Base-by-base conservation (phyloP, 208 protist species). In the Acanthamoeba royreba region DNA sequence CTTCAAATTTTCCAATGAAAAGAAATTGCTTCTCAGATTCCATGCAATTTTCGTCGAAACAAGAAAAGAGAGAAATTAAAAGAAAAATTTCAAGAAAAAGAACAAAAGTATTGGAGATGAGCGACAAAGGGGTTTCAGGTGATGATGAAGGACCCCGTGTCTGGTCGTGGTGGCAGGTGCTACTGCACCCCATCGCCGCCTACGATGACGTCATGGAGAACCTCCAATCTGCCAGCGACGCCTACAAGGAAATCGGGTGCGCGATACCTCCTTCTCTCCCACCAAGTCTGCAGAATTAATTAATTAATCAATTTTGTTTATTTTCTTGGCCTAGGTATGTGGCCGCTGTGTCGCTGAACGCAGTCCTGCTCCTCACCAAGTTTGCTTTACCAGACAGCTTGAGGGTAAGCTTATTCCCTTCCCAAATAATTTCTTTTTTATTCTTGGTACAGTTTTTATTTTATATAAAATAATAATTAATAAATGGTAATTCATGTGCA, bases 191-290 rank as follows among this genome's bases (percentile, higher is more conserved):
- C 38, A 85, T 85, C 5, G 74, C 3, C 9, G n/a, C 43, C 43
- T 85, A 85, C 25, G 74, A 85, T 33, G 74, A 85, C 42, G 43
- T 85, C 7, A 19, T 35, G 5, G 74, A 85, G 28, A 85, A 40
- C 74, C n/a, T 85, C 7, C 74, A 85, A 31, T 85, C 74, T 13
- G n/a, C 74, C 0, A 38, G 22, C 74, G 74, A 85, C 25, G 53
- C 74, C 19, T 85, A 40, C 74, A 85, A 85, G 43, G 43, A 85
- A 85, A 85, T 85, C n/a, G 74, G 74, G 74, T 85, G 38, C 13
- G 49, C 49, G 49, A 17, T 63, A 4, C 2, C 55, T 4, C 55
- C 2, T 63, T 28, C 55, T 63, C 15, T 4, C 55, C 15, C 22
- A 38, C 9, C 35, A 11, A 22, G 11, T 63, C 15, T 19, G 55